Evolutionary conservation across 176 grass and related monocot species (phyloP).

Genomic region (Triticum monococcum): DNA sequence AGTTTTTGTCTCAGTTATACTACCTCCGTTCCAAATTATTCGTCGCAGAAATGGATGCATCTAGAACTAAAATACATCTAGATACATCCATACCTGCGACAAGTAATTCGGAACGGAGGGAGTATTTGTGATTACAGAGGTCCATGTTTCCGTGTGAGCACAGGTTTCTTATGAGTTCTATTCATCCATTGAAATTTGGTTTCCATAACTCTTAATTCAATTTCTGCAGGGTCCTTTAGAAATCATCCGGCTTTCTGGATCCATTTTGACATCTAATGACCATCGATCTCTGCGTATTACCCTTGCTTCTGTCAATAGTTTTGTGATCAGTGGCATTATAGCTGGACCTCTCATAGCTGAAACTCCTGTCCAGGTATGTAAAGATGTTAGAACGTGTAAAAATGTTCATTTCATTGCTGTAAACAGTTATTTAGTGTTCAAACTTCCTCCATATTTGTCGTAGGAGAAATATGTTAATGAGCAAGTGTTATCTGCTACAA

Average conservation of each 20-base stretch:
- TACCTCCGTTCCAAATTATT: too few relatives aligned
- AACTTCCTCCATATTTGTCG: background rate
- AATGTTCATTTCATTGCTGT: background rate
- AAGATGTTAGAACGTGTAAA: background rate
- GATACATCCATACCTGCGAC: too few relatives aligned
- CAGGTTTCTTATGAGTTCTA: background rate
- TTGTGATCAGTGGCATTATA: slow-evolving; percentile 37
- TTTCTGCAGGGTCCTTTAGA: slow-evolving; percentile 49
- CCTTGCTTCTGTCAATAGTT: slow-evolving; percentile 40
- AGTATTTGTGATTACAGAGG: background rate
- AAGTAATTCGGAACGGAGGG: too few relatives aligned
- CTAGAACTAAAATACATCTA: too few relatives aligned
- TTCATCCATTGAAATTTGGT: background rate
- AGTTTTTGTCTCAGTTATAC: background rate
- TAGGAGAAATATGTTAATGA: background rate
- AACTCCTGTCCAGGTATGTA: slow-evolving; percentile 39
- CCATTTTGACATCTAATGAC: slow-evolving; percentile 38
- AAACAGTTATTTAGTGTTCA: background rate
- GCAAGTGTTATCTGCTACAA: background rate
- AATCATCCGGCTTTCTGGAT: slow-evolving; percentile 43
- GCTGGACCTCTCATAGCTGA: slow-evolving; percentile 44
- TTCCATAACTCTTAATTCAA: background rate
- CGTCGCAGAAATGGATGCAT: too few relatives aligned
- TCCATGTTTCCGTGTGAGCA: background rate
- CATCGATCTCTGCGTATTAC: slow-evolving; percentile 33